Evolutionary conservation across 345 rosid species (phyloP).

Genomic region (Hirschfeldia incana): DNA sequence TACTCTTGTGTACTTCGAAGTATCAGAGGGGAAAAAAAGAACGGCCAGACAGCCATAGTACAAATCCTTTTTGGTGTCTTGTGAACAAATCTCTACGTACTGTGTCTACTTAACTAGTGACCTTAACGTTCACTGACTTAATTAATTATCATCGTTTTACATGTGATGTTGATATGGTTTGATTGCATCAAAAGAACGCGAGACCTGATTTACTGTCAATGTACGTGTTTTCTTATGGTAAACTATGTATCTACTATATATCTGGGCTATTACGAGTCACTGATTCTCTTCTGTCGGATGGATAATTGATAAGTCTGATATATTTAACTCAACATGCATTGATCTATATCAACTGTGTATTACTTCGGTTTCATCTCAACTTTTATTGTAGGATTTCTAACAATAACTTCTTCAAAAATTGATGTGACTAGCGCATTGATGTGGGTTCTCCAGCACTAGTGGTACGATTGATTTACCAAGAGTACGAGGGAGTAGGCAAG

Average conservation of each 20-base stretch:
- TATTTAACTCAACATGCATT: background rate
- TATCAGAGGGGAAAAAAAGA: background rate
- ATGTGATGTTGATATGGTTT: background rate
- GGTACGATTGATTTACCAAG: conserved; percentile 1
- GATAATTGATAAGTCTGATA: background rate
- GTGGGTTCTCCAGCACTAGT: background rate
- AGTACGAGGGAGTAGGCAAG: background rate
- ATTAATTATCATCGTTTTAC: background rate
- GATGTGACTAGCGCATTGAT: conserved; percentile 9
- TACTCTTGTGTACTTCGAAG: conserved; percentile 1
- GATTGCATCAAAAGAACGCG: background rate
- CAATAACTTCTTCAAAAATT: background rate
- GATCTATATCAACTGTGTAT: background rate
- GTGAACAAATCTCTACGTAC: background rate
- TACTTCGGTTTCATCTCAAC: background rate
- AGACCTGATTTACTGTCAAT: background rate
- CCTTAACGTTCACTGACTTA: conserved; percentile 1
- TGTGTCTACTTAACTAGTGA: background rate
- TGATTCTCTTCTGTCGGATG: background rate
- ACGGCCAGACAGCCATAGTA: background rate
- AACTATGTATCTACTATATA: background rate
- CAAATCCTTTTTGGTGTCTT: background rate
- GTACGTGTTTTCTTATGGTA: background rate
- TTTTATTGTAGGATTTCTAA: background rate
- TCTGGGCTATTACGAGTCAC: background rate